Evolutionary conservation across 306 rosid genomes (phyloP).

Genomic region (Lotus japonicus): DNA sequence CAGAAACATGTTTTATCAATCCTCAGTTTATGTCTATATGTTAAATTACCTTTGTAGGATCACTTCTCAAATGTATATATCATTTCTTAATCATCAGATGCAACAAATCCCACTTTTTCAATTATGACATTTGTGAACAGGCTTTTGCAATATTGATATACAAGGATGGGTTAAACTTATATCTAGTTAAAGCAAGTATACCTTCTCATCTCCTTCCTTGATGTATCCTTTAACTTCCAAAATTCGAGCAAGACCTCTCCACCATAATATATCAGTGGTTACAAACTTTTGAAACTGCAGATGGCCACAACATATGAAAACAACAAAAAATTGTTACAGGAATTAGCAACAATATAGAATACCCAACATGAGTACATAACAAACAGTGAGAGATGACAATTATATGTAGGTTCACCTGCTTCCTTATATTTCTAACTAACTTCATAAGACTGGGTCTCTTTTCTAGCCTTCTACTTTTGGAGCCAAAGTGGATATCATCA

Average conservation of each 20-base stretch:
- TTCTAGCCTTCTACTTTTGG: conserved; percentile 17
- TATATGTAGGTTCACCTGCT: conserved; percentile 44
- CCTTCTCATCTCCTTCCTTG: conserved; percentile 69
- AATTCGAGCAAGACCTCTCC: conserved; percentile 91
- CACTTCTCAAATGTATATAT: background rate
- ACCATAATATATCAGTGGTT: conserved; percentile 67
- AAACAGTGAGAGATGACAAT: conserved; percentile 4
- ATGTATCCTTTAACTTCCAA: conserved; percentile 67
- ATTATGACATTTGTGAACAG: background rate
- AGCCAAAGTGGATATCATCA: conserved; percentile 28
- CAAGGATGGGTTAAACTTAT: background rate
- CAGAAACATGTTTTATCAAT: background rate
- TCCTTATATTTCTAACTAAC: conserved; percentile 67
- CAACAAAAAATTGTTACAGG: conserved; percentile 3
- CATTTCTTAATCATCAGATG: background rate
- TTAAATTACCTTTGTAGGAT: background rate
- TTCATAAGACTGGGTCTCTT: conserved; percentile 49
- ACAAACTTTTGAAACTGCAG: conserved; percentile 53
- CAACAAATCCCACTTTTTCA: conserved; percentile 1
- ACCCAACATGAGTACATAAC: background rate
- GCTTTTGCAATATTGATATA: background rate
- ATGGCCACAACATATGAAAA: conserved; percentile 6
- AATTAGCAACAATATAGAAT: background rate
- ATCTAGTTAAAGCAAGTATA: conserved; percentile 19
- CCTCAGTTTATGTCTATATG: background rate